A percentile compares a stretch with the other conserved stretches of the same genome.
These are phyloP conservation scores for Cyclospora cayetanensis DNA, from an alignment of 169 alveolate species.

Conservation along the genomic window DNA sequence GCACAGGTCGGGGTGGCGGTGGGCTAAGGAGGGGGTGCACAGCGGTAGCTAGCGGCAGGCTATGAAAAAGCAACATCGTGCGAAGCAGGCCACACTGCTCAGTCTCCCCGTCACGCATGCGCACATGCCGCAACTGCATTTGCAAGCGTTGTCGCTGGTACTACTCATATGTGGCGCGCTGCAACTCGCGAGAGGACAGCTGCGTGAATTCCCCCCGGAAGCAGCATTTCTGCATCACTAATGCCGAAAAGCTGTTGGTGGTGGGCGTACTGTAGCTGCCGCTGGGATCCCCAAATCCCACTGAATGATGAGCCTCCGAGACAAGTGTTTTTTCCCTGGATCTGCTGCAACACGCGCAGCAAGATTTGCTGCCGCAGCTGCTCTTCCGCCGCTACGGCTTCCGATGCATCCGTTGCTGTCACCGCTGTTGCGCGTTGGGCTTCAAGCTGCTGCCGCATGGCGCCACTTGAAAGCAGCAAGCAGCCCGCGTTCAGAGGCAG, in stretches of 20 bases:
- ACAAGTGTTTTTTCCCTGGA: neutral
- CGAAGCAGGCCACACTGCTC: too few relatives aligned
- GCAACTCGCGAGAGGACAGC: slow-evolving; percentile 12
- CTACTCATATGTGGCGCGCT: neutral
- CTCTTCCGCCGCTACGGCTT: neutral
- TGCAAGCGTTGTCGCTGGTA: neutral
- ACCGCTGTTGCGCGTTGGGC: neutral
- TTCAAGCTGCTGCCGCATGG: neutral
- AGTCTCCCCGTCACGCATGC: too few relatives aligned
- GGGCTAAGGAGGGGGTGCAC: too few relatives aligned
- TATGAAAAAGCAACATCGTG: too few relatives aligned
- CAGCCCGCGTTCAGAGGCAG: slow-evolving; percentile 23
- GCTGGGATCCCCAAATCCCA: neutral
- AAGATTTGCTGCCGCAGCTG: neutral
- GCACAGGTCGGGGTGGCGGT: too few relatives aligned
- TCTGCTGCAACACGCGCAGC: slow-evolving; percentile 30
- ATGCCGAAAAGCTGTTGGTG: neutral
- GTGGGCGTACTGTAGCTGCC: too few relatives aligned
- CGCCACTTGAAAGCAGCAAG: neutral
- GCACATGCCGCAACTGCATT: neutral
- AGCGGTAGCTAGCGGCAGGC: too few relatives aligned
- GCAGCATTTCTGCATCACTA: neutral
- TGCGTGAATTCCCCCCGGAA: neutral
- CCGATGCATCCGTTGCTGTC: neutral
- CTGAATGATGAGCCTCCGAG: neutral